Evolutionary conservation across 2,329 filamentous ascomycete genomes (phyloP), one percentile per base, ranked within the genome.

Genomic region (Colletotrichum camelliae): DNA sequence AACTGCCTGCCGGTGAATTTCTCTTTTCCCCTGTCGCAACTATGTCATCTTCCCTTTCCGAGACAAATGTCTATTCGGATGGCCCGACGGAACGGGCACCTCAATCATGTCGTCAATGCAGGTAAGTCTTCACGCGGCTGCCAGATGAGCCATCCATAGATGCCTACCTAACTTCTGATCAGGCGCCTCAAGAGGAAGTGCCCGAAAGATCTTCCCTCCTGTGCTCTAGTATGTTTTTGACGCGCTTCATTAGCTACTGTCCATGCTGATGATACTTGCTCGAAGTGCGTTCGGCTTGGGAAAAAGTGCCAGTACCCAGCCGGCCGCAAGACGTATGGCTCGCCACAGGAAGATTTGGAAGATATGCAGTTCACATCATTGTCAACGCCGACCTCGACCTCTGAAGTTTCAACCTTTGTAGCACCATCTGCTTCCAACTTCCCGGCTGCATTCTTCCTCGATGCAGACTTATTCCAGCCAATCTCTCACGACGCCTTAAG

Each of bases 241-340:
- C 4, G 9, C 2, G 5, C 3, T 18, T 13, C 18, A 10, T 24
- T 9, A 18, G 27, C 60, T n/a, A 9, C 6, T 8, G 2, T 27
- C n/a, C 1, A 15, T 21, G n/a, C 31, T 37, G 60, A 37, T 24
- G 21, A 16, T 21, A 39, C 60, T 33, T 12, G 3, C 21, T 24
- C 7, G 1, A 31, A 81, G 79, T 81, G 80, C 37, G 55, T 77
- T 31, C 78, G 80, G 5, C 77, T 81, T 4, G 76, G 77, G 4
- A 81, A 80, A 39, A 74, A 39, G 7, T 81, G 80, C 67, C 76
- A 79, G 29, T 81, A 80, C 33, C 77, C 78, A n/a, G 37, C 68
- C 2, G 57, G 68, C 4, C 35, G 68, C 18, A 70, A 70, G n/a
- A 7, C 58, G 4, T 70, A 70, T 31, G 68, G 58, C 57, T 70